These are phyloP conservation scores for Pseudogymnoascus destructans DNA, from an alignment of 2,329 filamentous ascomycete genomes.

Conservation along the genomic window DNA sequence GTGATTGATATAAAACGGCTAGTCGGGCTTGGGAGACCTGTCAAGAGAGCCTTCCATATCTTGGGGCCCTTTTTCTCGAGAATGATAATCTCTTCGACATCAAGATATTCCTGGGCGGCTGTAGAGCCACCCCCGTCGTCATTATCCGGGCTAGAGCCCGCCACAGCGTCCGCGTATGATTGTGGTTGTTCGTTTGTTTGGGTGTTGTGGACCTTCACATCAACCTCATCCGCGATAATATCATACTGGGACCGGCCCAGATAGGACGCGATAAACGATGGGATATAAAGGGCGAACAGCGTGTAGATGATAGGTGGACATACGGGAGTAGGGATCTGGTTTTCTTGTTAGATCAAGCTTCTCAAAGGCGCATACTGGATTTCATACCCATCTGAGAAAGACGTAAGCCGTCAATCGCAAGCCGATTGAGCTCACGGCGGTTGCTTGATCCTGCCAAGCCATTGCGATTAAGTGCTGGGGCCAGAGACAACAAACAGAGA, in stretches of 20 bases:
- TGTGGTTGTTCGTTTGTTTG: slow-evolving; percentile 26
- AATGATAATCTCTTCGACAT: slow-evolving; percentile 49
- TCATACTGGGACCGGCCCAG: slow-evolving; percentile 43
- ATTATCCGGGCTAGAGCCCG: slow-evolving; percentile 22
- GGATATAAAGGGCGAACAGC: slow-evolving; percentile 51
- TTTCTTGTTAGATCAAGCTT: not conserved
- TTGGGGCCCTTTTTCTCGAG: slow-evolving; percentile 43
- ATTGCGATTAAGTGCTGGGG: not conserved
- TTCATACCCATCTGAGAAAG: slow-evolving; percentile 49
- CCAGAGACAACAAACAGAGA: not conserved
- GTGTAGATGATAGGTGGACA: slow-evolving; percentile 40
- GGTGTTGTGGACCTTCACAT: slow-evolving; percentile 40
- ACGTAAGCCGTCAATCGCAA: slow-evolving; percentile 39
- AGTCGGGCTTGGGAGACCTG: slow-evolving; percentile 62
- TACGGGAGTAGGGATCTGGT: slow-evolving; percentile 25
- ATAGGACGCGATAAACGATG: slow-evolving; percentile 48
- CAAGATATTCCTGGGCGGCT: slow-evolving; percentile 38
- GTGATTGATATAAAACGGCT: slow-evolving; percentile 51
- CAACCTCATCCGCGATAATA: slow-evolving; percentile 44
- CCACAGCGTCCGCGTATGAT: slow-evolving; percentile 17
- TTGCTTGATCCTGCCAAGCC: slow-evolving; percentile 21
- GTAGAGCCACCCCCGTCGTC: slow-evolving; percentile 16
- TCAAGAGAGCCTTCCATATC: slow-evolving; percentile 53
- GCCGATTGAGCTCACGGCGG: slow-evolving; percentile 33
- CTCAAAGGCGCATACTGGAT: slow-evolving; percentile 7